These are phyloP conservation scores for Kwoniella sp. DNA, from an alignment of 768 basidiomycete genomes.

Conservation along the genomic window DNA sequence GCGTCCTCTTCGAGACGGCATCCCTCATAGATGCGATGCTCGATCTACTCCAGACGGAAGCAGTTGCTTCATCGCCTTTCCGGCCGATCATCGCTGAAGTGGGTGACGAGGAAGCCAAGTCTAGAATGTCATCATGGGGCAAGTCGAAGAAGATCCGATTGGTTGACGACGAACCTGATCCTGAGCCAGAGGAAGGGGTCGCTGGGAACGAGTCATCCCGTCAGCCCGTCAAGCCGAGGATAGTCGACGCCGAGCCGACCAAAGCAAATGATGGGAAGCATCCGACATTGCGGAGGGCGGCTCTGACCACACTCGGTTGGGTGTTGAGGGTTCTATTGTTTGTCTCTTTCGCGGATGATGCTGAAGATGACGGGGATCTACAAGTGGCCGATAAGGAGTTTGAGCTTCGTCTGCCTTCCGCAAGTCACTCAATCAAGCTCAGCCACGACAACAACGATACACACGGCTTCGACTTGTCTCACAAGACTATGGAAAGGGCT, in stretches of 20 bases:
- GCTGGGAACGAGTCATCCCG: not conserved
- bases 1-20: constrained; percentile 66
- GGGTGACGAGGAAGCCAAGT: constrained; percentile 58
- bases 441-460: not conserved
- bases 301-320: constrained; percentile 75
- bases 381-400: not conserved
- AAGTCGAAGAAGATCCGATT: constrained; percentile 14
- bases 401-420: constrained; percentile 3
- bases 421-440: not conserved
- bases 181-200: constrained; percentile 33
- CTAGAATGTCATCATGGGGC: constrained; percentile 58
- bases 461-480: not conserved
- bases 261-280: constrained; percentile 61
- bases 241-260: constrained; percentile 32
- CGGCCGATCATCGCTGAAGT: constrained; percentile 3
- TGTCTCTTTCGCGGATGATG: constrained; percentile 50
- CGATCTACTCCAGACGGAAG: constrained; percentile 66
- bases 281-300: constrained; percentile 80
- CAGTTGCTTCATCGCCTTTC: constrained; percentile 35
- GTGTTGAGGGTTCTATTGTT: constrained; percentile 64
- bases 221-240: constrained; percentile 8
- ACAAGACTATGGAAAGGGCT: constrained; percentile 60
- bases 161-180: constrained; percentile 34
- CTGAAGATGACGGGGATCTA: not conserved
- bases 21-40: constrained; percentile 71